These are phyloP conservation scores for Amanita rimosa DNA, from an alignment of 768 basidiomycete species.

Conservation along the genomic window DNA sequence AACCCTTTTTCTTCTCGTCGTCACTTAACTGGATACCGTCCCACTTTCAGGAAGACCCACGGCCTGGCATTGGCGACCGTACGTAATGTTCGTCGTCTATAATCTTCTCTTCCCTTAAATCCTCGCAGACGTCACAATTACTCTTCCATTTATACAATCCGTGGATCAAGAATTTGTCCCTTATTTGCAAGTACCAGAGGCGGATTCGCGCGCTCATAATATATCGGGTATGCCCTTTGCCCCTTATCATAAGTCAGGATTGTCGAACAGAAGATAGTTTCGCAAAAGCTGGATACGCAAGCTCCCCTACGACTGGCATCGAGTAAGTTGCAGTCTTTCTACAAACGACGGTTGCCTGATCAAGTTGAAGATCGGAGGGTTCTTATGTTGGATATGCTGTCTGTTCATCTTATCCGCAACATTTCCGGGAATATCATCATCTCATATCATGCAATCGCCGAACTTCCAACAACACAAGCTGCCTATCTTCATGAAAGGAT, in stretches of 20 bases:
- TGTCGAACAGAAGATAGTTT: background rate
- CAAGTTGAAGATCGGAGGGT: conserved; percentile 15
- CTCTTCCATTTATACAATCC: conserved; percentile 42
- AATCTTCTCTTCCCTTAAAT: background rate
- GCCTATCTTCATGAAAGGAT: conserved; percentile 33
- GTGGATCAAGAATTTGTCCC: conserved; percentile 15
- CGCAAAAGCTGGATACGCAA: conserved; percentile 25
- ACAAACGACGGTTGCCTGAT: background rate
- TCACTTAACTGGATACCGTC: conserved; percentile 60
- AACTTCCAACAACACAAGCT: conserved; percentile 28
- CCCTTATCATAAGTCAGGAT: no score
- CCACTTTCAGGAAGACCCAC: conserved; percentile 42
- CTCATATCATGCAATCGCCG: conserved; percentile 31
- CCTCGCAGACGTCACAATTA: conserved; percentile 41
- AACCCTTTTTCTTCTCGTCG: conserved; percentile 60
- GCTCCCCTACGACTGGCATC: conserved; percentile 18
- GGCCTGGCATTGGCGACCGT: conserved; percentile 39
- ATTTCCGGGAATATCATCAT: conserved; percentile 35
- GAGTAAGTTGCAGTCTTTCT: background rate
- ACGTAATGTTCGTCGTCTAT: conserved; percentile 10
- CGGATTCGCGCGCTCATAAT: background rate
- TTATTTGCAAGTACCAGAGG: background rate
- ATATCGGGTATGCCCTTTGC: background rate
- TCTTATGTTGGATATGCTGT: conserved; percentile 36
- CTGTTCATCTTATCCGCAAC: conserved; percentile 36